Conservation (phyloP, 176 grass and related monocot genomes). For the Phoenix dactylifera region DNA sequence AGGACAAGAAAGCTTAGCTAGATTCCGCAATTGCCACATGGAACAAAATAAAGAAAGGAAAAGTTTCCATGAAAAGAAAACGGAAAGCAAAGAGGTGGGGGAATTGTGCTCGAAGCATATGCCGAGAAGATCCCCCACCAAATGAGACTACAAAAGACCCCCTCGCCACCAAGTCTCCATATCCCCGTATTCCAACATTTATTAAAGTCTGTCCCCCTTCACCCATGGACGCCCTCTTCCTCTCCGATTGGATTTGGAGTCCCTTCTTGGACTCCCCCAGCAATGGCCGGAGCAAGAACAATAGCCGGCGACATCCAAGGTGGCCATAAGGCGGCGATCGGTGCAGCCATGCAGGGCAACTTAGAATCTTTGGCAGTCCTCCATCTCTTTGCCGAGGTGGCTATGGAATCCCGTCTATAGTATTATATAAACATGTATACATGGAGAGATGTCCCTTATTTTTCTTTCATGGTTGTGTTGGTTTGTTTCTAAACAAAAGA, state of each 20-base stretch:
- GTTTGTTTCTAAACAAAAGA: no score
- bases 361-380: constrained; percentile 7
- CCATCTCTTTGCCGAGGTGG: neutral
- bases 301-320: neutral
- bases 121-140: constrained; percentile 3
- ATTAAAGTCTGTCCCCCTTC: neutral
- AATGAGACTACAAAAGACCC: neutral
- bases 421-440: no score
- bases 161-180: neutral
- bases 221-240: neutral
- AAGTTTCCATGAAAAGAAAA: neutral
- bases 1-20: no score
- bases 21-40: no score
- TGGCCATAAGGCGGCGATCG: neutral
- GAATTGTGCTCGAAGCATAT: constrained; percentile 2
- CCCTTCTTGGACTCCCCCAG: neutral
- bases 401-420: no score
- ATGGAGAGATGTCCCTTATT: no score
- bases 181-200: neutral
- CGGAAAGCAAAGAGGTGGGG: neutral
- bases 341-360: constrained; percentile 1
- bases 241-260: no score
- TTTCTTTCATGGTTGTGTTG: no score
- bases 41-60: no score
- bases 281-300: no score